Base-by-base conservation (phyloP, 805 yeast genomes). In the Cyberlindnera lachancei region DNA sequence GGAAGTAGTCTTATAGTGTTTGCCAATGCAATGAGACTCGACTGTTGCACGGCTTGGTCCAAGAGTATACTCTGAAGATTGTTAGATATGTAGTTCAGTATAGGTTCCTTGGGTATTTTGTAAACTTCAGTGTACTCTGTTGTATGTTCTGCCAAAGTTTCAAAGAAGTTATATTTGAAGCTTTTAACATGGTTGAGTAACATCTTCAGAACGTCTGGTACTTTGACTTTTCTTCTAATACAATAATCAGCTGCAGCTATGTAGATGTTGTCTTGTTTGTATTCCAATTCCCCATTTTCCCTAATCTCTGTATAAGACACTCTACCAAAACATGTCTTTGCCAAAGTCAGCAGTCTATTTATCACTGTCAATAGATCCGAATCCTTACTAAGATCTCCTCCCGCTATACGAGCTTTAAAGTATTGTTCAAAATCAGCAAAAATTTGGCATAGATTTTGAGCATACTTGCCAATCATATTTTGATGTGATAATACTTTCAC, bases 11-110 rank as follows among this genome's bases (percentile, higher is more conserved):
- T 9, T 8, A 44, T 35, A 3, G 37, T 30, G 13, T 29, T 30
- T 8, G 42, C 32, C 19, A 45, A 31, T 12, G 47, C 37, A 10
- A 19, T 11, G 4, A 39, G 25, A 6, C 37, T 43, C 7, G 30
- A 21, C 1, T 15, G 15, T 3, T 34, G 10, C 15, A 41, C 10
- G 3, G 25, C 25, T 16, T 29, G 26, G 14, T 40, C 41, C 20
- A 49, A 37, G 22, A 49, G 39, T 21, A 38, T 38, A 2, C 51
- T 44, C 25, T 46, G 51, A n/a, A 49, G 15, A 23, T 46, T 45
- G 31, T 49, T 47, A 5, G 41, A 31, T 25, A 49, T 38, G 35
- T 33, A 49, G 10, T 31, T 30, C 9, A 24, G 27, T n/a, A 46
- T 30, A 8, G 19, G 16, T 12, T 20, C 4, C 5, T 26, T 23